A percentile compares a stretch with the other conserved stretches of the same genome.
Evolutionary conservation across 148 eudicot species (phyloP).

Genomic region (Rheum nobile): DNA sequence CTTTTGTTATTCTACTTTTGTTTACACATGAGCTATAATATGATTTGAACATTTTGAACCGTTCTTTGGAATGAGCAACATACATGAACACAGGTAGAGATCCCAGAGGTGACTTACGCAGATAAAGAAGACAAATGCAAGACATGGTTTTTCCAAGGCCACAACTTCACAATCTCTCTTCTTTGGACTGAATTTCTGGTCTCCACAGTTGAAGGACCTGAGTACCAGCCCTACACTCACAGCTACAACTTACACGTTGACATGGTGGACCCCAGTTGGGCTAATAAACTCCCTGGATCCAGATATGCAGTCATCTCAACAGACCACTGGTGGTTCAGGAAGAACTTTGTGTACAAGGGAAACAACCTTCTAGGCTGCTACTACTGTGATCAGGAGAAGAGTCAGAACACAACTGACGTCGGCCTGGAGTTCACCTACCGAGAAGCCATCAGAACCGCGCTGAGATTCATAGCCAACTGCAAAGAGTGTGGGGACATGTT

Average conservation of each 20-base stretch:
- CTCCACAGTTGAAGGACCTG: background rate
- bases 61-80: background rate
- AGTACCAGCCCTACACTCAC: background rate
- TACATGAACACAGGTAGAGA: constrained; percentile 15
- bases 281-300: constrained; percentile 3
- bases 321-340: constrained; percentile 16
- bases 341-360: background rate
- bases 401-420: constrained; percentile 6
- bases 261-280: constrained; percentile 21
- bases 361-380: background rate
- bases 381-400: constrained; percentile 6
- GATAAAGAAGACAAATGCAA: constrained; percentile 19
- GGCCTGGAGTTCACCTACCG: background rate
- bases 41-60: too few relatives aligned
- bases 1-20: background rate
- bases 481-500: constrained; percentile 19
- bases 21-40: too few relatives aligned
- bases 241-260: constrained; percentile 1
- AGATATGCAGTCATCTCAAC: constrained; percentile 11
- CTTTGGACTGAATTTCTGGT: constrained; percentile 8
- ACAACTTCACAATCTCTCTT: constrained; percentile 8
- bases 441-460: constrained; percentile 1
- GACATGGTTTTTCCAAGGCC: constrained; percentile 5
- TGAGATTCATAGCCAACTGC: constrained; percentile 23
- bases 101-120: constrained; percentile 24